Conservation (phyloP, 2,329 filamentous ascomycete species). For the Colletotrichum spaethianum region DNA sequence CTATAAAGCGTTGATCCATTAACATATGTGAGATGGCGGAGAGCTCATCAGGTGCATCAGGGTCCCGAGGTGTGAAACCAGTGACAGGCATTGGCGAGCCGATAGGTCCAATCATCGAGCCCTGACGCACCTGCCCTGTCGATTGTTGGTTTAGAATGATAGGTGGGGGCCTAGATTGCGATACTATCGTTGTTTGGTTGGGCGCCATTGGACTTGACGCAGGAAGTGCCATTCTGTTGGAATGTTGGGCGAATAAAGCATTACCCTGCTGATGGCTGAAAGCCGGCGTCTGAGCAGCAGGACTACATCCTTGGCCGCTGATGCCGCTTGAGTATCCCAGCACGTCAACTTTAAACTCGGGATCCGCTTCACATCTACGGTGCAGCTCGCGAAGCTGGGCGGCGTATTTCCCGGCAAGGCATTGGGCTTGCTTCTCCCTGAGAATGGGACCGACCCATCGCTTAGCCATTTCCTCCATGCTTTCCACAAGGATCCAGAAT, state of each 20-base stretch:
- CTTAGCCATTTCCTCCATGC: constrained; percentile 49
- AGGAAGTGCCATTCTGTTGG: neutral
- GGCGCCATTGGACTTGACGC: neutral
- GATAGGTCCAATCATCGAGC: constrained; percentile 22
- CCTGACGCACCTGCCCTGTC: constrained; percentile 17
- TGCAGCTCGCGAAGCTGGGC: constrained; percentile 41
- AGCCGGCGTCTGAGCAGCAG: constrained; percentile 16
- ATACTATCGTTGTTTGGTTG: neutral
- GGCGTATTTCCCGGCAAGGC: constrained; percentile 45
- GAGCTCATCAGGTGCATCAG: constrained; percentile 44
- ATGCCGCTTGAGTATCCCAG: constrained; percentile 42
- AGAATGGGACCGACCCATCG: constrained; percentile 46
- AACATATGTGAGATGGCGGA: constrained; percentile 50
- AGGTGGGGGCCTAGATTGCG: constrained; percentile 12
- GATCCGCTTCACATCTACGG: constrained; percentile 32
- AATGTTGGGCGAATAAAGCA: constrained; percentile 12
- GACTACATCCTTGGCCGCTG: constrained; percentile 29
- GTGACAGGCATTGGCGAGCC: constrained; percentile 22
- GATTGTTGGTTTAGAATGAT: constrained; percentile 18
- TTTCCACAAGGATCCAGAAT: constrained; percentile 49
- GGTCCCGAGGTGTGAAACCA: constrained; percentile 15
- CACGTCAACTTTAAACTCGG: constrained; percentile 40
- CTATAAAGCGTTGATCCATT: constrained; percentile 51
- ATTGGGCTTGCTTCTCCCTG: constrained; percentile 19
- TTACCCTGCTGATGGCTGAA: constrained; percentile 35